Conservation (phyloP, 225 moss, liverwort and hornwort species). For the Asterella californica region DNA sequence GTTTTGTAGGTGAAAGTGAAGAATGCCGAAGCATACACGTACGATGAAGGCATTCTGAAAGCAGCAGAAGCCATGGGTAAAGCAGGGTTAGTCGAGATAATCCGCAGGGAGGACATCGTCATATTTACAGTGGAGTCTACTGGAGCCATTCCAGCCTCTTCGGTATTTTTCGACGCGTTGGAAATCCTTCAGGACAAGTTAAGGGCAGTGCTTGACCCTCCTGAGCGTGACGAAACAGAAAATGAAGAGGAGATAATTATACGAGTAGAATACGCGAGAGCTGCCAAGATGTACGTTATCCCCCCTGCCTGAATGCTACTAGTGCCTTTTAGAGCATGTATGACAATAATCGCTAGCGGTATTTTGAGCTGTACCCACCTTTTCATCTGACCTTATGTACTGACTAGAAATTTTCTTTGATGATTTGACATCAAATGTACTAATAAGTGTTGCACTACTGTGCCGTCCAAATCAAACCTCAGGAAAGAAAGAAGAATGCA, state of each 20-base stretch:
- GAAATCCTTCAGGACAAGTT: slow-evolving; percentile 73
- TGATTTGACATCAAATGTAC: not conserved
- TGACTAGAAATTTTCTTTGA: not conserved
- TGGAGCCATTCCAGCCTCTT: slow-evolving; percentile 69
- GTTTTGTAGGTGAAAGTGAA: slow-evolving; percentile 64
- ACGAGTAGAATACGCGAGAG: slow-evolving; percentile 4
- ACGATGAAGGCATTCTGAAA: slow-evolving; percentile 80
- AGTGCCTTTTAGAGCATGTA: not conserved
- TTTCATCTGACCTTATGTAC: too few species aligned
- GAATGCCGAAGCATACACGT: slow-evolving; percentile 77
- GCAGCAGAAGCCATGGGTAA: slow-evolving; percentile 95
- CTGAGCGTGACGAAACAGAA: slow-evolving; percentile 64
- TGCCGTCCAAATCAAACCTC: not conserved
- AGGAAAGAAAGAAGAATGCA: slow-evolving; percentile 18
- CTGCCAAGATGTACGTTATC: slow-evolving; percentile 11
- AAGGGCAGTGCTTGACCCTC: slow-evolving; percentile 62
- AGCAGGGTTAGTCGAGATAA: slow-evolving; percentile 80
- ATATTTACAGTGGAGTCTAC: slow-evolving; percentile 97
- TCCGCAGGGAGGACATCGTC: slow-evolving; percentile 78
- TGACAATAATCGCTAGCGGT: not conserved
- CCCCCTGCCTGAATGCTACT: not conserved
- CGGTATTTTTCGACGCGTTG: slow-evolving; percentile 78
- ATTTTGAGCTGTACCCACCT: not conserved
- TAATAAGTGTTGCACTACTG: not conserved
- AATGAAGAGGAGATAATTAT: slow-evolving; percentile 34